phyloP scores from a whole-genome alignment of 768 basidiomycete species.

The Tulasnella calospora region DNA sequence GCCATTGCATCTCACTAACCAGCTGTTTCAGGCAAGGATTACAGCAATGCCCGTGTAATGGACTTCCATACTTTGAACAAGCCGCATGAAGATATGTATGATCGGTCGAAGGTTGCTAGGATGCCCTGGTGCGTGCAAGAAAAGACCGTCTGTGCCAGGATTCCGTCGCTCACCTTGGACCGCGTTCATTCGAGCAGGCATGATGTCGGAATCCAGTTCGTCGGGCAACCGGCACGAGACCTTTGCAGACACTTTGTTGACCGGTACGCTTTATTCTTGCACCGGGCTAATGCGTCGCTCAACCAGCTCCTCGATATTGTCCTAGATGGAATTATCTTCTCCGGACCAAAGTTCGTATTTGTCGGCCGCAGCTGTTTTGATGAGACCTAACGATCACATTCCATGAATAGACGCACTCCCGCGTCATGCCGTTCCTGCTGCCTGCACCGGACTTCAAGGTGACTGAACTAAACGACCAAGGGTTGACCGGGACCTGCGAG shows the following conservation, averaged over 20 bases:
- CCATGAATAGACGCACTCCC: constrained; percentile 71
- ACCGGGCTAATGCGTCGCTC: constrained; percentile 14
- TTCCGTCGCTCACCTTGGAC: not conserved
- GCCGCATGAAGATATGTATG: constrained; percentile 93
- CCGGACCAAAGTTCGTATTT: constrained; percentile 72
- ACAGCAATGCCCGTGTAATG: constrained; percentile 78
- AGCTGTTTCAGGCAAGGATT: constrained; percentile 71
- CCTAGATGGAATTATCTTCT: constrained; percentile 88
- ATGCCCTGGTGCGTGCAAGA: constrained; percentile 80
- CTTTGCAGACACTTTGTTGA: constrained; percentile 91
- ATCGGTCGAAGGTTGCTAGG: constrained; percentile 77
- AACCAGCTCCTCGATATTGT: not conserved
- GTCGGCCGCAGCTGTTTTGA: not conserved
- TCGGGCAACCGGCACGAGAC: constrained; percentile 94
- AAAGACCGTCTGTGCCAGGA: not conserved
- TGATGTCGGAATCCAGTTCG: constrained; percentile 91
- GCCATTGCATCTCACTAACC: not conserved
- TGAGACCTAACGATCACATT: constrained; percentile 12
- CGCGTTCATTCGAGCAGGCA: constrained; percentile 55
- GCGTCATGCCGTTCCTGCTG: constrained; percentile 85
- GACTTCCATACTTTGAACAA: constrained; percentile 86
- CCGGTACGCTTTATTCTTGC: constrained; percentile 46
- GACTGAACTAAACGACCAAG: constrained; percentile 68
- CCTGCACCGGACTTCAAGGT: constrained; percentile 90
- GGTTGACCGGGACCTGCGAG: constrained; percentile 93